These are phyloP conservation scores for Fallopia convolvulus DNA, from an alignment of 148 eudicot species.

Conservation along the genomic window DNA sequence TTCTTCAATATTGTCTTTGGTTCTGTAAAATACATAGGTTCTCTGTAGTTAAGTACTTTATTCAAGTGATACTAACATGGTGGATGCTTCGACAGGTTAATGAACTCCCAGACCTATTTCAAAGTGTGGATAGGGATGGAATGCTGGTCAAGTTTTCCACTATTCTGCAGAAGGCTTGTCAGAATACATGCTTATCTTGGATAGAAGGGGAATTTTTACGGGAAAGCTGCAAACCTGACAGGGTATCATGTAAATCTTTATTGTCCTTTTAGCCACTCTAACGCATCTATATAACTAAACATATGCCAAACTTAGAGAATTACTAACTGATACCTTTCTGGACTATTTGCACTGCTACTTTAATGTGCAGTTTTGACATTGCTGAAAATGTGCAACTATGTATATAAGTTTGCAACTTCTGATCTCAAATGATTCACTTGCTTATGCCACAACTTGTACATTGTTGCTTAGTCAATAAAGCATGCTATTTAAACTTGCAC, in stretches of 20 bases:
- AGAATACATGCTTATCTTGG: conserved; percentile 63
- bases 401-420: not conserved
- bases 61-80: conserved; percentile 1
- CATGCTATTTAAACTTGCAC: not conserved
- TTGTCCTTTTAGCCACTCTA: conserved; percentile 8
- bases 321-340: not conserved
- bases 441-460: not conserved
- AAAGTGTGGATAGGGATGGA: conserved; percentile 26
- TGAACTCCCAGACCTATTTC: conserved; percentile 37
- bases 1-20: not conserved
- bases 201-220: conserved; percentile 60
- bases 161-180: conserved; percentile 44
- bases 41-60: not conserved
- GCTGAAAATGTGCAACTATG: not conserved
- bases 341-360: not conserved
- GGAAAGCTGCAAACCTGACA: conserved; percentile 39
- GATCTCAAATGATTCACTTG: not conserved
- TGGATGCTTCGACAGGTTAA: conserved; percentile 43
- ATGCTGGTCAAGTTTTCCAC: conserved; percentile 35
- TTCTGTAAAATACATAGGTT: not conserved
- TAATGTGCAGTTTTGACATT: not conserved
- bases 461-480: not conserved
- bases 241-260: conserved; percentile 36
- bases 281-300: not conserved
- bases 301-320: not conserved